Evolutionary conservation across 345 rosid species (phyloP).

Genomic region (Eucalyptus camaldulensis): DNA sequence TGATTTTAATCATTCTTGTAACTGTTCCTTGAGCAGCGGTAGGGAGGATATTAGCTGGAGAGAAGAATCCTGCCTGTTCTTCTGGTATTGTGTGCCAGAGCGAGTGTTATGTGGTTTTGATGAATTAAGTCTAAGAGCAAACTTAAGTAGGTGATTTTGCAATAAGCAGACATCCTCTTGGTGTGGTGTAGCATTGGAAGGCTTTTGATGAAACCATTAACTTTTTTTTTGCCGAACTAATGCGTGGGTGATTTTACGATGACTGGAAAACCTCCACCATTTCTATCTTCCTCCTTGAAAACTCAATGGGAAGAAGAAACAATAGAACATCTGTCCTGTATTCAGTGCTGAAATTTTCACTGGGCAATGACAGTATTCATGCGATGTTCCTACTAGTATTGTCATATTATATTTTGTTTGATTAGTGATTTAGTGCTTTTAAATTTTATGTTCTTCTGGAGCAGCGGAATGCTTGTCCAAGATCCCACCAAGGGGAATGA

Average conservation of each 20-base stretch:
- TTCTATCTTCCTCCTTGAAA: background rate
- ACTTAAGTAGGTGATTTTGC: background rate
- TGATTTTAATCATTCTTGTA: background rate
- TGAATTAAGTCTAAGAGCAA: background rate
- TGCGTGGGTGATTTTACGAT: background rate
- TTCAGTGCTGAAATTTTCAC: background rate
- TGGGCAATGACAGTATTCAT: background rate
- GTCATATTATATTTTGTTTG: background rate
- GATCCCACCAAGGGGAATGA: conserved; percentile 57
- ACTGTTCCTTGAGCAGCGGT: background rate
- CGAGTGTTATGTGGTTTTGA: background rate
- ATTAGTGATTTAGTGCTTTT: background rate
- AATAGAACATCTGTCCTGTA: background rate
- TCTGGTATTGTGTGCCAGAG: background rate
- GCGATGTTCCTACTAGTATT: background rate
- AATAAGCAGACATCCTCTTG: background rate
- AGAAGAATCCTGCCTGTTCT: background rate
- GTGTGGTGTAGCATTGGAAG: background rate
- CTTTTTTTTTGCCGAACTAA: background rate
- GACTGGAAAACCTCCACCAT: background rate
- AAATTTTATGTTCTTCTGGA: background rate
- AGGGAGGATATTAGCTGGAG: background rate
- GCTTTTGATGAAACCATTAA: background rate
- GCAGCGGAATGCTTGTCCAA: conserved; percentile 89
- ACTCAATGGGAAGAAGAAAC: background rate